Percentiles rank a stretch among this genome's conserved stretches.
Conservation (phyloP, 1,139 yeast genomes). For the Geotrichum fermentans region DNA sequence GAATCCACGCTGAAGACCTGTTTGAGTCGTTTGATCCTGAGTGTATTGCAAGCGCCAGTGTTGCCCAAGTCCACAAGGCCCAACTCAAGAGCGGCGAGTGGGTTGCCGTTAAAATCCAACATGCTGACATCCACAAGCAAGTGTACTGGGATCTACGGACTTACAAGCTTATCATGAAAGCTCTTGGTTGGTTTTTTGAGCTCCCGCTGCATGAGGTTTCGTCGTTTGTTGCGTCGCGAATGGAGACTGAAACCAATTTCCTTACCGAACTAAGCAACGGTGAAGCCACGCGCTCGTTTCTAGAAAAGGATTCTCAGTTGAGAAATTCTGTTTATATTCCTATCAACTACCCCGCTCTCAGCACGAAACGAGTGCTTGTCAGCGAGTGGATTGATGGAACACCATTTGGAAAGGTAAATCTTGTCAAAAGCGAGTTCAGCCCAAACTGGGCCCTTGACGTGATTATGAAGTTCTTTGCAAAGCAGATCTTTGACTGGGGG, state of each 20-base stretch:
- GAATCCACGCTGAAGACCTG: conserved; percentile 44
- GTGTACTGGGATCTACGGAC: conserved; percentile 55
- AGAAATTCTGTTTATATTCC: conserved; percentile 49
- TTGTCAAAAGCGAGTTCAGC: conserved; percentile 42
- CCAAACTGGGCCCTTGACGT: conserved; percentile 47
- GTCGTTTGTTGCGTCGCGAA: conserved; percentile 52
- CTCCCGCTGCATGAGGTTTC: conserved; percentile 59
- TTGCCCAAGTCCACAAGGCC: conserved; percentile 69
- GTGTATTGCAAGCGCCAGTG: conserved; percentile 67
- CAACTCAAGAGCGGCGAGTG: conserved; percentile 46
- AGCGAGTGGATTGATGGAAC: conserved; percentile 78
- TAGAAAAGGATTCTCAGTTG: conserved; percentile 39
- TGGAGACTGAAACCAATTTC: conserved; percentile 61
- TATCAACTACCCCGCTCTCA: conserved; percentile 42
- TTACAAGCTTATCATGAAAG: conserved; percentile 48
- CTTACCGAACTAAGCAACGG: conserved; percentile 53
- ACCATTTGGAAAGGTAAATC: conserved; percentile 47
- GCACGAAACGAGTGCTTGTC: conserved; percentile 51
- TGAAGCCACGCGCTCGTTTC: conserved; percentile 33
- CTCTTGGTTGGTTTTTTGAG: conserved; percentile 56
- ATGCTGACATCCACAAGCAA: conserved; percentile 54
- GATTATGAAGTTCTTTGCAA: conserved; percentile 54
- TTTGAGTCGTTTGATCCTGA: conserved; percentile 48
- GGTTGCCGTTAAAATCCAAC: conserved; percentile 70
- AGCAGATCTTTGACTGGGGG: conserved; percentile 72